Evolutionary conservation across 441 rosid species (phyloP).

Genomic region (Brassica hybrid): DNA sequence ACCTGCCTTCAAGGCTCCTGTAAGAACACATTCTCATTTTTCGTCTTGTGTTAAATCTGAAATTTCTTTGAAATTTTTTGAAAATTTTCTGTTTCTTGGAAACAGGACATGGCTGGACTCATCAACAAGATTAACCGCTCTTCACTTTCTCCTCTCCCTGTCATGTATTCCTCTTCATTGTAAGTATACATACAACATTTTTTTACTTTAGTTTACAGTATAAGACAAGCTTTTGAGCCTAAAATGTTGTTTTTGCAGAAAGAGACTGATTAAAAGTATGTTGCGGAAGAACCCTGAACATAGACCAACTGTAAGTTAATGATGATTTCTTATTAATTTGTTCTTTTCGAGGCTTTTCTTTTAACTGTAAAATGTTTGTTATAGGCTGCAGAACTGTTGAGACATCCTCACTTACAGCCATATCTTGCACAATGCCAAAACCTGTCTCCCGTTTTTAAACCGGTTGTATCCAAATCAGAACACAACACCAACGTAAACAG

Average conservation of each 20-base stretch:
- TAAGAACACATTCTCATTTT: constrained; percentile 42
- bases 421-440: constrained; percentile 74
- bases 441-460: constrained; percentile 74
- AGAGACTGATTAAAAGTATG: constrained; percentile 92
- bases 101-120: constrained; percentile 94
- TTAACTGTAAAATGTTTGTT: not conserved
- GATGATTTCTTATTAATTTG: not conserved
- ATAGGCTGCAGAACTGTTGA: constrained; percentile 91
- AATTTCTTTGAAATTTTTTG: constrained; percentile 8
- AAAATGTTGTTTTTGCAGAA: constrained; percentile 49
- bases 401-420: constrained; percentile 90
- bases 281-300: constrained; percentile 95
- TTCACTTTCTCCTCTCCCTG: constrained; percentile 89
- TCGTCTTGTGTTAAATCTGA: not conserved
- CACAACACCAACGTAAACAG: constrained; percentile 59
- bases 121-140: constrained; percentile 94
- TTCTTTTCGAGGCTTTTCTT: constrained; percentile 21
- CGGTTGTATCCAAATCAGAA: constrained; percentile 69
- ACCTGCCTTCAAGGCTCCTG: constrained; percentile 93
- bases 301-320: constrained; percentile 83
- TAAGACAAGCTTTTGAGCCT: not conserved
- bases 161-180: constrained; percentile 83
- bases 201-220: not conserved
- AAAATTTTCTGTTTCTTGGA: constrained; percentile 10
- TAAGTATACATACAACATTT: constrained; percentile 46